These are phyloP conservation scores for Neofusicoccum sp. DNA, from an alignment of 2,329 filamentous ascomycete species.

Conservation along the genomic window DNA sequence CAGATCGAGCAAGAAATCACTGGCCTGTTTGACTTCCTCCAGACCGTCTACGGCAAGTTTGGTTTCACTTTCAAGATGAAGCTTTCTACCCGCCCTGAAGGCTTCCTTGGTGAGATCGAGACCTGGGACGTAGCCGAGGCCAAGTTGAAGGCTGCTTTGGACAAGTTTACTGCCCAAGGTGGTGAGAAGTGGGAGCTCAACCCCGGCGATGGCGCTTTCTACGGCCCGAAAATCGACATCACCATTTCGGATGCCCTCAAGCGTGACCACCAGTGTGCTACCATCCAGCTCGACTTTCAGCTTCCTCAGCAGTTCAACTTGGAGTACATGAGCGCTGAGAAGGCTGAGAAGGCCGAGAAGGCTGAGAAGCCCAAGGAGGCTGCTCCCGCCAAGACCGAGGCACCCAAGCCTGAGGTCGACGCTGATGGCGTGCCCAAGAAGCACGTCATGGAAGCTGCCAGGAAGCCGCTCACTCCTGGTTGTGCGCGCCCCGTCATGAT, in stretches of 20 bases:
- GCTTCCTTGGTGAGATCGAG: slow-evolving; percentile 79
- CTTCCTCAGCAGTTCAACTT: slow-evolving; percentile 82
- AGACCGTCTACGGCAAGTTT: slow-evolving; percentile 75
- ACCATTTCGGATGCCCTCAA: slow-evolving; percentile 85
- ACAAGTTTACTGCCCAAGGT: slow-evolving; percentile 53
- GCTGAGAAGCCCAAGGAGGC: slow-evolving; percentile 52
- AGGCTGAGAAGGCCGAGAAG: slow-evolving; percentile 48
- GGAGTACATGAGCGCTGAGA: slow-evolving; percentile 76
- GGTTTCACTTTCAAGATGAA: slow-evolving; percentile 92
- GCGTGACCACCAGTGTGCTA: slow-evolving; percentile 85
- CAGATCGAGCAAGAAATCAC: slow-evolving; percentile 72
- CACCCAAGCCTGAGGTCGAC: slow-evolving; percentile 9
- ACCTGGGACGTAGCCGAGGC: slow-evolving; percentile 88
- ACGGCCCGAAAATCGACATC: slow-evolving; percentile 98
- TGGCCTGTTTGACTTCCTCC: slow-evolving; percentile 82
- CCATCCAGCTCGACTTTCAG: slow-evolving; percentile 92
- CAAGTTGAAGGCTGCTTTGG: slow-evolving; percentile 74
- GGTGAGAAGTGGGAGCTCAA: slow-evolving; percentile 83
- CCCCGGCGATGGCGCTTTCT: slow-evolving; percentile 94
- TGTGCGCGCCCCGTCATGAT: slow-evolving; percentile 83
- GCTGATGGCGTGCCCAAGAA: slow-evolving; percentile 29
- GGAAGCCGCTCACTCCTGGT: slow-evolving; percentile 59
- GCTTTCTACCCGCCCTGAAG: slow-evolving; percentile 86
- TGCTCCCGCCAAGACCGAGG: slow-evolving; percentile 31
- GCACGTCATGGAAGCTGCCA: slow-evolving; percentile 34